These are phyloP conservation scores for Piedraia hortae DNA, from an alignment of 2,329 filamentous ascomycete species.

Conservation along the genomic window DNA sequence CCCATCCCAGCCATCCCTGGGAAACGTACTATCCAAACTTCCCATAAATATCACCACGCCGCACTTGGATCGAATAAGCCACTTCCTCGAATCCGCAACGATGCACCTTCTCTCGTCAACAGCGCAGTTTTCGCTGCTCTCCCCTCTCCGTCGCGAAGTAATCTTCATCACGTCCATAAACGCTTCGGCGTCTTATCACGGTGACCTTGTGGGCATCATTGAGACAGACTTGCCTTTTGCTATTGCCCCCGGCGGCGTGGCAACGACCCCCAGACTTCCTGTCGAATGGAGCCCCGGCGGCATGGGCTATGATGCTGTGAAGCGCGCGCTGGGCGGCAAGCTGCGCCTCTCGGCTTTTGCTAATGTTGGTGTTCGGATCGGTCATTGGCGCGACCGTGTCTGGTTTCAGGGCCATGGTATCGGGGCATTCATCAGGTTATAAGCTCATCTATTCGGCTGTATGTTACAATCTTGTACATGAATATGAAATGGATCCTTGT, in stretches of 20 bases:
- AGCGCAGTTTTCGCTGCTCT: slow-evolving; percentile 57
- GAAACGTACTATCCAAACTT: slow-evolving; percentile 43
- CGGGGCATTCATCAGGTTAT: no score
- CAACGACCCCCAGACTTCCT: slow-evolving; percentile 47
- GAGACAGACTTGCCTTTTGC: slow-evolving; percentile 45
- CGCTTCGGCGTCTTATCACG: slow-evolving; percentile 58
- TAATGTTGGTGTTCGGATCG: slow-evolving; percentile 45
- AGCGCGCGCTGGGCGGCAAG: slow-evolving; percentile 50
- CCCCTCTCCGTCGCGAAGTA: slow-evolving; percentile 45
- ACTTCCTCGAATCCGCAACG: slow-evolving; percentile 64
- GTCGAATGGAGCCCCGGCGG: slow-evolving; percentile 53
- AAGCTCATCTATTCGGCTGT: no score
- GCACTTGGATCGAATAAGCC: slow-evolving; percentile 26
- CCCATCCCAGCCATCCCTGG: slow-evolving; percentile 43
- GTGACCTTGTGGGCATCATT: slow-evolving; percentile 51
- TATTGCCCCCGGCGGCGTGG: slow-evolving; percentile 41
- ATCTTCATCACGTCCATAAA: slow-evolving; percentile 56
- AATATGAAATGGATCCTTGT: no score
- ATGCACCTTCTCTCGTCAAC: slow-evolving; percentile 70
- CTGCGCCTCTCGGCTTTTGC: slow-evolving; percentile 57
- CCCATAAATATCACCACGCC: slow-evolving; percentile 47
- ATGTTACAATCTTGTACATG: no score
- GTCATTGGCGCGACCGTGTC: slow-evolving; percentile 55
- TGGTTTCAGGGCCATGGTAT: slow-evolving; percentile 23
- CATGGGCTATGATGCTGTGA: slow-evolving; percentile 60